Base-by-base conservation (phyloP, 169 alveolate species). In the Eimeria brunetti region DNA sequence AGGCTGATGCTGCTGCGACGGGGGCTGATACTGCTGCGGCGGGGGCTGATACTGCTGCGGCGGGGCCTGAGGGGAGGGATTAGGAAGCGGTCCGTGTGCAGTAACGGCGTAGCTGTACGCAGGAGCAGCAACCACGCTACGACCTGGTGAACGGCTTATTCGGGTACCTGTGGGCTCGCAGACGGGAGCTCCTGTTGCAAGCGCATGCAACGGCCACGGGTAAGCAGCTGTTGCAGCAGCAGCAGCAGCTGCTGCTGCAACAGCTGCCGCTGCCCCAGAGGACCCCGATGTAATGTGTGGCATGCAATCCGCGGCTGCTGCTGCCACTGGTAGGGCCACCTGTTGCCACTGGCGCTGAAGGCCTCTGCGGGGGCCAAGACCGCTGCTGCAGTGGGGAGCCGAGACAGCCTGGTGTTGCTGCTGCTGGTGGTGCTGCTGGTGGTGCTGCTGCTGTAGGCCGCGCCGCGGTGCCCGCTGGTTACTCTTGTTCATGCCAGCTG, bases 321-420 rank as follows among this genome's bases (percentile, higher is more conserved):
- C 67, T 86, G 83, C 33, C 83, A 62, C 92, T 86, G 81, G 81
- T 67, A 60, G 24, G 44, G 78, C 51, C 92, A 22, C 38, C 83
- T 86, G 83, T 36, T 86, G 92, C 92, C 81, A 62, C 83, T 60
- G 92, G 51, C 64, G 92, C 81, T 33, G 81, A 11, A 71, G 92
- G 56, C 81, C 81, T 56, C 81, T 86, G 92, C 81, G 92, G 81
- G 81, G 62, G 11, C 80, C 81, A 27, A 33, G 46, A 62, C 16
- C 81, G 41, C 92, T 38, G 92, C 92, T 33, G 38, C 49, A 33
- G 88, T 78, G 64, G 64, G 60, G 88, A 16, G 88, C 88, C 64
- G 60, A 51, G n/a, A 53, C 44, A 49, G 88, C 0, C 88, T 46
- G 88, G 46, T 73, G 83, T 20, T 73, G 83, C 46, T 73, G 51